Evolutionary conservation across 345 rosid species (phyloP).

Genomic region (Geranium brycei): DNA sequence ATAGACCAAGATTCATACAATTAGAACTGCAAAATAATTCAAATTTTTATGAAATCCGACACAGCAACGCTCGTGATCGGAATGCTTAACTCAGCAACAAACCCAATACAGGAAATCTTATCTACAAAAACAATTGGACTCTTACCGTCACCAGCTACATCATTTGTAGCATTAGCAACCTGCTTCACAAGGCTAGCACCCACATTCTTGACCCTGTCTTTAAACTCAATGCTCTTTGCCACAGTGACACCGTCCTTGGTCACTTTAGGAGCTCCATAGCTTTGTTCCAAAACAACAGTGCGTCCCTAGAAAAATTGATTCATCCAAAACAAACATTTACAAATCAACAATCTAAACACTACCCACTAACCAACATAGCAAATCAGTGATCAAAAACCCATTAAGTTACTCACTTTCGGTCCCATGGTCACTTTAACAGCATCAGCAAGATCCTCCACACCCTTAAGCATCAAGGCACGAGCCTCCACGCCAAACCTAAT

Average conservation of each 20-base stretch:
- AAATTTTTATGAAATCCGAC: no score
- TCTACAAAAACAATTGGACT: background rate
- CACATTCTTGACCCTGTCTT: conserved; percentile 72
- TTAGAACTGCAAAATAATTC: no score
- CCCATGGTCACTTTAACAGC: conserved; percentile 95
- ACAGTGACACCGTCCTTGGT: conserved; percentile 98
- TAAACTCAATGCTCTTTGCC: conserved; percentile 93
- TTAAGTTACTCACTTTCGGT: conserved; percentile 52
- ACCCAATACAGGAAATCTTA: background rate
- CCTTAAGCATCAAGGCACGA: conserved; percentile 79
- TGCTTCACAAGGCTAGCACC: conserved; percentile 99
- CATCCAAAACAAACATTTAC: background rate
- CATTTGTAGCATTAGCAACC: conserved; percentile 98
- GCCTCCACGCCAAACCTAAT: conserved; percentile 76
- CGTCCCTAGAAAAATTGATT: conserved; percentile 43
- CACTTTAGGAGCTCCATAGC: conserved; percentile 92
- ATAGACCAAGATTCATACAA: no score
- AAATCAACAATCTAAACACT: background rate
- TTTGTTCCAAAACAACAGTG: conserved; percentile 86
- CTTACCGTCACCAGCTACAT: conserved; percentile 89
- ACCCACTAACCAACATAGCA: no score
- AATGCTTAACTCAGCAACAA: no score
- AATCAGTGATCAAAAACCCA: no score
- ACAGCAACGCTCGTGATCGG: no score
- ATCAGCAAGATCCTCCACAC: conserved; percentile 94